A percentile compares a stretch with the other conserved stretches of the same genome.
Conservation (phyloP, 768 basidiomycete species). For the Suillus lakei region DNA sequence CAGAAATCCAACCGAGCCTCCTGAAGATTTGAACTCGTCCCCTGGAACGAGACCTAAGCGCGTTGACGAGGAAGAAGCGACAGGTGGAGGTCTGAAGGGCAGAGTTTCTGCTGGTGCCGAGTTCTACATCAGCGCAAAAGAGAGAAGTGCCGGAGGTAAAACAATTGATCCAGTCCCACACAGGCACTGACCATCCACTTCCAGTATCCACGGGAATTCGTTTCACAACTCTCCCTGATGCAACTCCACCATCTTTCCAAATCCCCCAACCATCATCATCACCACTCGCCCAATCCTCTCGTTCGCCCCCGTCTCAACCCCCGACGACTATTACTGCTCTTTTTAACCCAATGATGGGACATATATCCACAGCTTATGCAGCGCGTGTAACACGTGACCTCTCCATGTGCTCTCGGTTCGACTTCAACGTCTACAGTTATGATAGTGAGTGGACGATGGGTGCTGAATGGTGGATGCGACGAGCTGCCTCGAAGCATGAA, state of each 20-base stretch:
- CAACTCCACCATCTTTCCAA: slow-evolving; percentile 68
- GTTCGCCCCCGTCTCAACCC: slow-evolving; percentile 60
- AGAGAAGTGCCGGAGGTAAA: slow-evolving; percentile 89
- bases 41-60: slow-evolving; percentile 58
- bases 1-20: slow-evolving; percentile 42
- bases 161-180: neutral
- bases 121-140: slow-evolving; percentile 90
- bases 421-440: slow-evolving; percentile 97
- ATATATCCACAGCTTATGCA: slow-evolving; percentile 89
- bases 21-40: slow-evolving; percentile 35
- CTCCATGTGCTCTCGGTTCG: slow-evolving; percentile 86
- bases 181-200: slow-evolving; percentile 11
- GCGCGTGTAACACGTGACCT: slow-evolving; percentile 87
- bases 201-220: slow-evolving; percentile 91
- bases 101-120: slow-evolving; percentile 93
- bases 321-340: slow-evolving; percentile 94
- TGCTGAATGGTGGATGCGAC: slow-evolving; percentile 93
- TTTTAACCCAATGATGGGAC: slow-evolving; percentile 96
- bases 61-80: slow-evolving; percentile 94
- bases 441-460: slow-evolving; percentile 97
- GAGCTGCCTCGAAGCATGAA: slow-evolving; percentile 30
- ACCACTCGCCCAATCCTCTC: slow-evolving; percentile 37
- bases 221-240: slow-evolving; percentile 91
- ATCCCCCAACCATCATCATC: slow-evolving; percentile 44
- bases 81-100: slow-evolving; percentile 89